phyloP scores from a whole-genome alignment of 768 basidiomycete genomes.

The Mycena olivaceomarginata region DNA sequence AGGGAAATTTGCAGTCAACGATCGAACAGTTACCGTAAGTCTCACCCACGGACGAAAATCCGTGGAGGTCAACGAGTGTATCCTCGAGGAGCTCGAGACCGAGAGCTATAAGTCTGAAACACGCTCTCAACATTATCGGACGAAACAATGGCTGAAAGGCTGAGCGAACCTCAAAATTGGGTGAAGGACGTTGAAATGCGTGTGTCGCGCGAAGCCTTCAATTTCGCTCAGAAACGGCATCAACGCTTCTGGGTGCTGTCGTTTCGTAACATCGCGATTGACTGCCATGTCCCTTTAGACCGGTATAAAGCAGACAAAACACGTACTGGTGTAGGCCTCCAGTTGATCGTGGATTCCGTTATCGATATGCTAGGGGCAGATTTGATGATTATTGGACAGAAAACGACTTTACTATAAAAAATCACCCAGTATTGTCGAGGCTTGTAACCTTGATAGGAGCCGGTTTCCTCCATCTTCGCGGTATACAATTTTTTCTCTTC shows the following conservation, averaged over 20 bases:
- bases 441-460: slow-evolving; percentile 76
- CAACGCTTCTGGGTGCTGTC: slow-evolving; percentile 68
- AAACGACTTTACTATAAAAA: slow-evolving; percentile 17
- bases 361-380: slow-evolving; percentile 69
- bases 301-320: neutral
- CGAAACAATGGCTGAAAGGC: no score
- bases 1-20: neutral
- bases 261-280: slow-evolving; percentile 67
- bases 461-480: slow-evolving; percentile 61
- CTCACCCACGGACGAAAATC: slow-evolving; percentile 63
- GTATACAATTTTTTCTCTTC: slow-evolving; percentile 66
- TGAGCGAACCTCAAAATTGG: slow-evolving; percentile 63
- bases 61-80: slow-evolving; percentile 67
- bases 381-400: neutral
- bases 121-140: neutral
- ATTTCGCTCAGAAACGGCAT: slow-evolving; percentile 74
- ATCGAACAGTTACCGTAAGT: slow-evolving; percentile 57
- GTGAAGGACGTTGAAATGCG: slow-evolving; percentile 71
- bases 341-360: slow-evolving; percentile 78
- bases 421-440: slow-evolving; percentile 72
- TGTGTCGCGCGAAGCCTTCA: slow-evolving; percentile 67
- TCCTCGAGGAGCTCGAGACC: slow-evolving; percentile 76
- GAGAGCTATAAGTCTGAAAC: slow-evolving; percentile 63
- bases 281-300: slow-evolving; percentile 55
- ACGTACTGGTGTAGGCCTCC: slow-evolving; percentile 78